Conservation (phyloP, 305 asterid genomes). For the Fraxinus albicans region DNA sequence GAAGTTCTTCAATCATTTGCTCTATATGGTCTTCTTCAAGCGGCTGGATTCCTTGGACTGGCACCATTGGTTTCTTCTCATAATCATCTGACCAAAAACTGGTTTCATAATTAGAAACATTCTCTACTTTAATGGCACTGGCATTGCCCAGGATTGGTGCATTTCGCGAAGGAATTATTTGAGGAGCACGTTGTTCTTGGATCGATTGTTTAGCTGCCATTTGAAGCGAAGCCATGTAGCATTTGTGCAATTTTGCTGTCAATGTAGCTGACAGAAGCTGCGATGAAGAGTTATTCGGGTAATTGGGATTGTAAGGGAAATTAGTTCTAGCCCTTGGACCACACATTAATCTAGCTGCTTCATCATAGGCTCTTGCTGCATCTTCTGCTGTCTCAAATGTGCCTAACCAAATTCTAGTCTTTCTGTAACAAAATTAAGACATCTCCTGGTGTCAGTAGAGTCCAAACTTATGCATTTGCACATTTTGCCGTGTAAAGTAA, state of each 20-base stretch:
- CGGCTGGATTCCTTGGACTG: conserved; percentile 23
- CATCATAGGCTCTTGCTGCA: conserved; percentile 72
- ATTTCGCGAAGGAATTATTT: neutral
- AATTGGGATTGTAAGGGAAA: conserved; percentile 57
- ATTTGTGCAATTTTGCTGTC: conserved; percentile 63
- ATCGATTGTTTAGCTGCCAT: conserved; percentile 35
- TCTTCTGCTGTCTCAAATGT: conserved; percentile 75
- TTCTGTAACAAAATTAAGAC: conserved; percentile 30
- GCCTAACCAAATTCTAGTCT: conserved; percentile 70
- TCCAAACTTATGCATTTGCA: neutral
- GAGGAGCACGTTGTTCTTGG: neutral
- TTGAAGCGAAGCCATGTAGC: conserved; percentile 67
- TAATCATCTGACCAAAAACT: neutral
- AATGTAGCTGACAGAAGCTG: conserved; percentile 56
- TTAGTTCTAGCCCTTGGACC: conserved; percentile 65
- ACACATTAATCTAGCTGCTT: conserved; percentile 67
- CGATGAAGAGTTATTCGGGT: conserved; percentile 33
- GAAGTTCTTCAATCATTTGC: conserved; percentile 69
- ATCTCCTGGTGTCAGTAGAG: neutral
- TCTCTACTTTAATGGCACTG: neutral
- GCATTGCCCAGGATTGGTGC: neutral
- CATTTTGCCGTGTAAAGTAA: neutral
- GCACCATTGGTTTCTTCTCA: conserved; percentile 10
- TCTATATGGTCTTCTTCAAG: conserved; percentile 63
- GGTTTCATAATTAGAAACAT: neutral